Conservation (phyloP, 23 red algal genomes). For the Agarophyton chilense region DNA sequence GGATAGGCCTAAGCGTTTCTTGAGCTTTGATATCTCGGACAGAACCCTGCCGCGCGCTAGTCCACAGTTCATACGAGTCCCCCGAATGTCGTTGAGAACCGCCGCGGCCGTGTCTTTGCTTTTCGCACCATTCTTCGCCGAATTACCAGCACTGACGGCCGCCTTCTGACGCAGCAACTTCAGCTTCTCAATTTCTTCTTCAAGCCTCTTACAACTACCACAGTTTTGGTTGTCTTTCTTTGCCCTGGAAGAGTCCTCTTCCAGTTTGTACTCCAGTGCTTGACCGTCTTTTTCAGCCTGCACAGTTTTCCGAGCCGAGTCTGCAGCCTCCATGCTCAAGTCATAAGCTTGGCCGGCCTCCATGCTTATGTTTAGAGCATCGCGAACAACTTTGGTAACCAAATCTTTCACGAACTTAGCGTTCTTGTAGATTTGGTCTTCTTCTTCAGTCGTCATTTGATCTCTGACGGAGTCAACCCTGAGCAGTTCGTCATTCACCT, state of each 20-base stretch:
- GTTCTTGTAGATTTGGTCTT: background rate
- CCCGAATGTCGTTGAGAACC: background rate
- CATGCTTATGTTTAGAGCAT: background rate
- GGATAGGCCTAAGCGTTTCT: background rate
- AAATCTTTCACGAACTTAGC: background rate
- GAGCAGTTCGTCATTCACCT: background rate
- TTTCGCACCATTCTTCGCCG: background rate
- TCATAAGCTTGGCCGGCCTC: background rate
- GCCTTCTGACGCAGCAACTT: background rate
- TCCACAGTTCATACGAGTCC: background rate
- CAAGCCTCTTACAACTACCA: background rate
- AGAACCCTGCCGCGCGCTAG: background rate
- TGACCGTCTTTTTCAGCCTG: background rate
- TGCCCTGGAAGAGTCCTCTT: background rate
- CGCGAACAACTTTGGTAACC: background rate
- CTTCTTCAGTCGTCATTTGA: background rate
- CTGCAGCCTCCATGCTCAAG: background rate
- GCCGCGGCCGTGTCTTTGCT: background rate
- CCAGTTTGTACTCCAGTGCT: background rate
- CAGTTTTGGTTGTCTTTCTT: background rate
- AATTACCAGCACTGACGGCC: background rate
- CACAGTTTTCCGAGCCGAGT: background rate
- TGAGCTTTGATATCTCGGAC: background rate
- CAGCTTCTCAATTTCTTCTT: background rate
- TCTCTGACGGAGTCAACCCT: background rate